Conservation (phyloP, 2,329 filamentous ascomycete genomes). For the Penicillium sp. region DNA sequence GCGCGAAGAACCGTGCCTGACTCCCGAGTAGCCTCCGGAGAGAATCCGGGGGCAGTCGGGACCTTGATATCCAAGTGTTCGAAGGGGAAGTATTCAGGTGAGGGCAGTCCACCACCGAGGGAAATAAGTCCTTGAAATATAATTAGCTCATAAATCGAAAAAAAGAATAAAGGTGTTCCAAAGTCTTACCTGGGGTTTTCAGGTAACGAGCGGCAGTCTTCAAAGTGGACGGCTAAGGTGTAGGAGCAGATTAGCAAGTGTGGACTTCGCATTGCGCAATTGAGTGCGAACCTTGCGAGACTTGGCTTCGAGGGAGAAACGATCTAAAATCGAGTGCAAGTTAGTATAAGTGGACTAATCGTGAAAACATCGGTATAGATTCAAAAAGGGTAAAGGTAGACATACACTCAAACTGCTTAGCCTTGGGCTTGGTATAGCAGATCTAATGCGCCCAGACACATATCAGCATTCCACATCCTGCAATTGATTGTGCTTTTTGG, state of each 20-base stretch:
- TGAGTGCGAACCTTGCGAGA: constrained; percentile 40
- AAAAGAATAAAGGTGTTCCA: background rate
- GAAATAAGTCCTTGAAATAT: constrained; percentile 66
- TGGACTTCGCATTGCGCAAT: background rate
- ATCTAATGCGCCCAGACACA: constrained; percentile 26
- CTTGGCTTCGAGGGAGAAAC: constrained; percentile 62
- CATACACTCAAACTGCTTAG: constrained; percentile 82
- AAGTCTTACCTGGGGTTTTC: constrained; percentile 61
- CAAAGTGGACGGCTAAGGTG: constrained; percentile 62
- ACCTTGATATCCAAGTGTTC: constrained; percentile 73
- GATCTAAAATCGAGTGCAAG: constrained; percentile 34
- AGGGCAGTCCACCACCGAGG: constrained; percentile 86
- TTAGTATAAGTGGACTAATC: background rate
- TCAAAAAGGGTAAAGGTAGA: constrained; percentile 21
- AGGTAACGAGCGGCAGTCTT: constrained; percentile 79
- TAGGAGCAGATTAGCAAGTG: background rate
- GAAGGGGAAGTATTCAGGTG: constrained; percentile 89
- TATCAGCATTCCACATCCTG: constrained; percentile 11
- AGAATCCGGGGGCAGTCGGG: constrained; percentile 66
- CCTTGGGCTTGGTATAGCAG: constrained; percentile 63
- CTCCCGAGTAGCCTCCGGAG: constrained; percentile 62
- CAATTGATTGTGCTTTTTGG: background rate
- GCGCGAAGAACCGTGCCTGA: constrained; percentile 62
- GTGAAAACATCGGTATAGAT: background rate
- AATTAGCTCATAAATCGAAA: background rate